These are phyloP conservation scores for Tilletiaria anomala DNA, from an alignment of 1,284 basidiomycete genomes.

Conservation along the genomic window DNA sequence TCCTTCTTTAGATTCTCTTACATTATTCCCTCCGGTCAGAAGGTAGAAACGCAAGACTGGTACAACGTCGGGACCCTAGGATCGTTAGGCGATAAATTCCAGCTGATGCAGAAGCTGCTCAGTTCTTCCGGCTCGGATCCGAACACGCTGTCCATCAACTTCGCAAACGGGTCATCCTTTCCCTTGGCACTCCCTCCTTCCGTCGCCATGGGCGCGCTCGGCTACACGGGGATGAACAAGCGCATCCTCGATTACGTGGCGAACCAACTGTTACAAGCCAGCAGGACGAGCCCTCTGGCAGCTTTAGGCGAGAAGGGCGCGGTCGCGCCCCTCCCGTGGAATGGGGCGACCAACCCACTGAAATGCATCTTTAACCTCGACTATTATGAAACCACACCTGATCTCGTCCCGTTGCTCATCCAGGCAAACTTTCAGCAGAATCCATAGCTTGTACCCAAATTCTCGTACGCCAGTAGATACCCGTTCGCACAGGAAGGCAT, in stretches of 20 bases:
- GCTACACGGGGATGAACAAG: conserved; percentile 2
- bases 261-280: not conserved
- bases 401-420: conserved; percentile 11
- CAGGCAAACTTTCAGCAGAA: conserved; percentile 17
- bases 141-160: conserved; percentile 9
- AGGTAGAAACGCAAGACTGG: conserved; percentile 19
- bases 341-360: too few relatives aligned
- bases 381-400: conserved; percentile 10
- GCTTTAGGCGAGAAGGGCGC: not conserved
- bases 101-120: conserved; percentile 7
- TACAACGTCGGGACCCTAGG: conserved; percentile 14
- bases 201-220: conserved; percentile 9
- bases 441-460: too few relatives aligned
- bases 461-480: too few relatives aligned
- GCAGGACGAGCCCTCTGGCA: not conserved
- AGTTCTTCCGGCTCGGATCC: conserved; percentile 4
- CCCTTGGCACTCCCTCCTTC: conserved; percentile 16
- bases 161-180: conserved; percentile 10
- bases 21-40: conserved; percentile 5
- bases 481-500: too few relatives aligned
- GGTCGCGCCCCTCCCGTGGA: too few relatives aligned
- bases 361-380: conserved; percentile 18
- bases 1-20: too few relatives aligned
- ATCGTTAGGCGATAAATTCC: conserved; percentile 7
- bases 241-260: conserved; percentile 4